Evolutionary conservation across 2,329 filamentous ascomycete genomes (phyloP), one percentile per base, ranked within the genome.

Genomic region (Aciculosporium take): DNA sequence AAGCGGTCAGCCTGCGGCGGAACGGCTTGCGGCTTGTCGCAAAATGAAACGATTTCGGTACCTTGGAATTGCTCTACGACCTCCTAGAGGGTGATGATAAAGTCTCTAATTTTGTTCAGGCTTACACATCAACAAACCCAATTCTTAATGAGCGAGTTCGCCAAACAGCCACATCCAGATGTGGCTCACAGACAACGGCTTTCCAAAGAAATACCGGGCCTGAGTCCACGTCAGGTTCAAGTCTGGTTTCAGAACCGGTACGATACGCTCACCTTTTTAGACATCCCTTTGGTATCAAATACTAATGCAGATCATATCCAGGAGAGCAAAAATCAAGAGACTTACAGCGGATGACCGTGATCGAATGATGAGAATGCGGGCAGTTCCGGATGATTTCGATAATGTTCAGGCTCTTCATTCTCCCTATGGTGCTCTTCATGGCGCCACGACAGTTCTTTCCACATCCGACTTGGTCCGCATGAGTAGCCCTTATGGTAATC

Each of bases 231-330:
- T 46, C 88, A 96, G 58, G 89, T 96, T 20, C 88, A 96, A 61
- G 88, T 96, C 38, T 96, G 88, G 89, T 96, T 96, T 63, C 88
- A 96, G 62, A 96, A 96, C 63, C 77, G 88, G 88, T 94, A 72
- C 52, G 71, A 27, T 17, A 35, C 17, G 4, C 12, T 17, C 21
- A 20, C 3, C n/a, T n/a, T 27, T 13, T 25, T 17, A 37, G 18
- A 23, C 15, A 36, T 3, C 25, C 13, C 3, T 13, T 25, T 4
- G 8, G 21, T 12, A 18, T 30, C 10, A 13, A 18, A 36, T 13
- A 32, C 25, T 34, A 9, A 42, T 17, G 7, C 18, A 21, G 13
- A 34, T 25, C 7, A 13, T 18, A 7, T 21, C 23, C 38, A 81
- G 78, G 51, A 72, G 79, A 49, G 79, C 79, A 34, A 83, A 83